A percentile compares a stretch with the other conserved stretches of the same genome.
phyloP scores from a whole-genome alignment of 176 grass and related monocot species.

The Coix lacrymajobi region DNA sequence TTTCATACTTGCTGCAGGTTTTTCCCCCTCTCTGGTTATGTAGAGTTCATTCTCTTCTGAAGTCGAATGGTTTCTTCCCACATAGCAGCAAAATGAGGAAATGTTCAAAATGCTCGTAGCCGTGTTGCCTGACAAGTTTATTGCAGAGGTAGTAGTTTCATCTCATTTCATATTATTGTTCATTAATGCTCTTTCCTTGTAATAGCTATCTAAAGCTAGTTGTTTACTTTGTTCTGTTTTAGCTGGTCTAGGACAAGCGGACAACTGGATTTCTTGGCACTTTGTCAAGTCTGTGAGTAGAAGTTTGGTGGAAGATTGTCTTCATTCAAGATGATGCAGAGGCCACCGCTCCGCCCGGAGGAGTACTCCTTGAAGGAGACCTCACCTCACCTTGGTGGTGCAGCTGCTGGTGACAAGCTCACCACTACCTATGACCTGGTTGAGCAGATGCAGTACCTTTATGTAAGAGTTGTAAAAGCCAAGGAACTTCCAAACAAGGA shows the following conservation, averaged over 20 bases:
- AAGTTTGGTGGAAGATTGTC: conserved; percentile 3
- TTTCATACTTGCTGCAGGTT: conserved; percentile 8
- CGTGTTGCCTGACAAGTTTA: conserved; percentile 17
- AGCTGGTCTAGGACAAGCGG: conserved; percentile 6
- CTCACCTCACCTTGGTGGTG: conserved; percentile 53
- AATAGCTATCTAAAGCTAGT: not conserved
- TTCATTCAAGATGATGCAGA: conserved; percentile 55
- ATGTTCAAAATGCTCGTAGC: not conserved
- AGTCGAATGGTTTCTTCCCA: not conserved
- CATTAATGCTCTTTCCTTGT: not conserved
- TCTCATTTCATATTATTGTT: not conserved
- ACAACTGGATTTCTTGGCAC: not conserved
- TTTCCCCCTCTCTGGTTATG: conserved; percentile 8
- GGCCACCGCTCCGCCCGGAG: conserved; percentile 45
- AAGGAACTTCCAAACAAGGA: conserved; percentile 61
- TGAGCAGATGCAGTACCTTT: conserved; percentile 79
- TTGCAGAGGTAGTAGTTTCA: conserved; percentile 12
- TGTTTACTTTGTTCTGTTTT: not conserved
- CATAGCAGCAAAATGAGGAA: conserved; percentile 26
- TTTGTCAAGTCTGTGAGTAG: not conserved
- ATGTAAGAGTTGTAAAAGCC: conserved; percentile 64
- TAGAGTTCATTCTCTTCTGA: conserved; percentile 18
- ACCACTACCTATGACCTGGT: conserved; percentile 69
- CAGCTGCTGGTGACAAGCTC: conserved; percentile 56
- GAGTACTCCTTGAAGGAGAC: conserved; percentile 82